phyloP scores from a whole-genome alignment of 176 grass and related monocot species.

The Cenchrus fungigraminus region DNA sequence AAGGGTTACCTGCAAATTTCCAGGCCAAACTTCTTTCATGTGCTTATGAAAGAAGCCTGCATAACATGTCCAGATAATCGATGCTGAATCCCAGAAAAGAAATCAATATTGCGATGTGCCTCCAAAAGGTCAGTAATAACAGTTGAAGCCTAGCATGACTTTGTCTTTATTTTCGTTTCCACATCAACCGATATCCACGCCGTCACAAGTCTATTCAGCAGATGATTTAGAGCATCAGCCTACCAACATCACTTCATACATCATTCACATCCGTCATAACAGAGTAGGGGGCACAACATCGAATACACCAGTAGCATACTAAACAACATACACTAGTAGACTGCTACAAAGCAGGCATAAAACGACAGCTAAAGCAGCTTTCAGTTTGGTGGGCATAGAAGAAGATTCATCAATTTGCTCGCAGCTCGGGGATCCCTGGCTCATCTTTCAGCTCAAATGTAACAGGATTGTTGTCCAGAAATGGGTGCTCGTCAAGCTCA shows the following conservation, averaged over 20 bases:
- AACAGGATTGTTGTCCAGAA: conserved; percentile 51
- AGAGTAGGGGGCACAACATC: not conserved
- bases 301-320: conserved; percentile 8
- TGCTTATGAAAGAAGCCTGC: not conserved
- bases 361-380: not conserved
- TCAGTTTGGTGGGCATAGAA: not conserved
- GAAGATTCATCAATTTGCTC: conserved; percentile 31
- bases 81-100: not conserved
- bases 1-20: not conserved
- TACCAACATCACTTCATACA: not conserved
- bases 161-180: not conserved
- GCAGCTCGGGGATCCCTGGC: not conserved
- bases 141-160: not conserved
- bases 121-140: not conserved
- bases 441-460: conserved; percentile 56
- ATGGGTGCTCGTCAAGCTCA: conserved; percentile 35
- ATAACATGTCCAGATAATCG: not conserved
- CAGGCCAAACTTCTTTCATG: not conserved
- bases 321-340: not conserved
- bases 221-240: not conserved
- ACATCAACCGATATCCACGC: not conserved
- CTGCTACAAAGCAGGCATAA: not conserved
- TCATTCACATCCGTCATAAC: not conserved
- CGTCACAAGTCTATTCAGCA: not conserved
- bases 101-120: not conserved